Evolutionary conservation across 129 eudicot species (phyloP).

Genomic region (Pseudognaphalium luteoalbum): DNA sequence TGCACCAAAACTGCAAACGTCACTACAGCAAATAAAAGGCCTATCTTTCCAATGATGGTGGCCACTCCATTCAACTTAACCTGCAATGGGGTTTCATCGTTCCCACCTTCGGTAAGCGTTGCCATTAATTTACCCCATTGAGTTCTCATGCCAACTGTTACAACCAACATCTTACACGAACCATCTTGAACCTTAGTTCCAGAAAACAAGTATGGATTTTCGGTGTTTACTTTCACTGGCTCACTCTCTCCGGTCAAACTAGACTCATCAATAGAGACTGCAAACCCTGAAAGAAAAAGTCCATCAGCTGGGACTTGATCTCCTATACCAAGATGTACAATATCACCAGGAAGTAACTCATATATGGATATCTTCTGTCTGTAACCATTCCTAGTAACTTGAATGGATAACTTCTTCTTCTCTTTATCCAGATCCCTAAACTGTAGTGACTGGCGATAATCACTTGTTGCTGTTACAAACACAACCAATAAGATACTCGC

Average conservation of each 20-base stretch:
- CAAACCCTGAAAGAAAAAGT: slow-evolving; percentile 81
- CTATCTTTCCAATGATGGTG: slow-evolving; percentile 83
- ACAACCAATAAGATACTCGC: slow-evolving; percentile 91
- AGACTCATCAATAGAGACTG: slow-evolving; percentile 79
- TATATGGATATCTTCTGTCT: slow-evolving; percentile 85
- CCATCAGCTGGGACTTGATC: slow-evolving; percentile 99
- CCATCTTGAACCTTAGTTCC: slow-evolving; percentile 99
- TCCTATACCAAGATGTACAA: slow-evolving; percentile 86
- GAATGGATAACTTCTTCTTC: slow-evolving; percentile 83
- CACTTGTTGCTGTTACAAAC: slow-evolving; percentile 89
- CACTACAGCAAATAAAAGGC: slow-evolving; percentile 75
- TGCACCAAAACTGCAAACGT: slow-evolving; percentile 85
- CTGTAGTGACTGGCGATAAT: slow-evolving; percentile 88
- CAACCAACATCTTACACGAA: slow-evolving; percentile 88
- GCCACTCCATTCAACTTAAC: slow-evolving; percentile 91
- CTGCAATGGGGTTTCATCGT: slow-evolving; percentile 91
- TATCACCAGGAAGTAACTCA: slow-evolving; percentile 80
- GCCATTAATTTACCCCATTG: slow-evolving; percentile 98
- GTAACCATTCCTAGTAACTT: slow-evolving; percentile 73
- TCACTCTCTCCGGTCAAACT: slow-evolving; percentile 95
- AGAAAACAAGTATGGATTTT: slow-evolving; percentile 78
- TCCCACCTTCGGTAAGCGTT: slow-evolving; percentile 90
- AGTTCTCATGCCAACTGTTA: slow-evolving; percentile 94
- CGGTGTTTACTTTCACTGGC: slow-evolving; percentile 66
- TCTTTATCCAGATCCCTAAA: slow-evolving; percentile 85